Evolutionary conservation across 164 flowering plant genomes (phyloP).

Genomic region (Warburgia ugandensis): DNA sequence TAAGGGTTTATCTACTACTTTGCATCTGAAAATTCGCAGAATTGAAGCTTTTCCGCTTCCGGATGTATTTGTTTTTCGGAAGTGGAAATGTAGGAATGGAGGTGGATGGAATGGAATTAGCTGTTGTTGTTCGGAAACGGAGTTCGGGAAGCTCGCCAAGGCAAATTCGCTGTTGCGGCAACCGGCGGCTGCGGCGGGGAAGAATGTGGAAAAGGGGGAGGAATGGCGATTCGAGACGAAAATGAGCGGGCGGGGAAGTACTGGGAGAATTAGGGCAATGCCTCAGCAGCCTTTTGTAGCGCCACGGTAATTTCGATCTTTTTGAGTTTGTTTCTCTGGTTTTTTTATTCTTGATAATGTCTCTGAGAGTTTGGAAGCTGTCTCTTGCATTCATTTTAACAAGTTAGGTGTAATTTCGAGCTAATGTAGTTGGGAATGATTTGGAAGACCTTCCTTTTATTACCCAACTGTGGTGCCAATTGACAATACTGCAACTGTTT

Average conservation of each 20-base stretch:
- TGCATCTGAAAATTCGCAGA: conserved; percentile 24
- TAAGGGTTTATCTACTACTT: conserved; percentile 31
- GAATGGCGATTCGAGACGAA: conserved; percentile 40
- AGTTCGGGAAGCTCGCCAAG: conserved; percentile 14
- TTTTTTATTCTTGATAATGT: background rate
- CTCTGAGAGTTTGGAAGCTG: no score
- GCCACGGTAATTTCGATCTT: conserved; percentile 32
- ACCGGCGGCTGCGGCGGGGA: conserved; percentile 20
- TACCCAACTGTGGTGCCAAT: no score
- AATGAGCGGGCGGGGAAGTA: conserved; percentile 24
- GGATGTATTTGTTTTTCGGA: conserved; percentile 12
- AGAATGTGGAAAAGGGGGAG: conserved; percentile 32
- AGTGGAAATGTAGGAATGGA: conserved; percentile 2
- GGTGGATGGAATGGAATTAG: conserved; percentile 15
- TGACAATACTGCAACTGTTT: no score
- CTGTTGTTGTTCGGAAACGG: conserved; percentile 44
- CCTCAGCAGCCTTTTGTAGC: conserved; percentile 56
- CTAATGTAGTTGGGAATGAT: no score
- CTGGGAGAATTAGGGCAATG: conserved; percentile 36
- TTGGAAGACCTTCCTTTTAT: no score
- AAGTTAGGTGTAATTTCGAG: no score
- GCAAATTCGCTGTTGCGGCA: conserved; percentile 10
- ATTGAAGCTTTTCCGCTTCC: conserved; percentile 6
- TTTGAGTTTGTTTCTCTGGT: background rate
- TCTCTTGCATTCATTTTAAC: no score